Evolutionary conservation across 2,329 filamentous ascomycete genomes (phyloP), one percentile per base, ranked within the genome.

Genomic region (Xylariaceae sp.): DNA sequence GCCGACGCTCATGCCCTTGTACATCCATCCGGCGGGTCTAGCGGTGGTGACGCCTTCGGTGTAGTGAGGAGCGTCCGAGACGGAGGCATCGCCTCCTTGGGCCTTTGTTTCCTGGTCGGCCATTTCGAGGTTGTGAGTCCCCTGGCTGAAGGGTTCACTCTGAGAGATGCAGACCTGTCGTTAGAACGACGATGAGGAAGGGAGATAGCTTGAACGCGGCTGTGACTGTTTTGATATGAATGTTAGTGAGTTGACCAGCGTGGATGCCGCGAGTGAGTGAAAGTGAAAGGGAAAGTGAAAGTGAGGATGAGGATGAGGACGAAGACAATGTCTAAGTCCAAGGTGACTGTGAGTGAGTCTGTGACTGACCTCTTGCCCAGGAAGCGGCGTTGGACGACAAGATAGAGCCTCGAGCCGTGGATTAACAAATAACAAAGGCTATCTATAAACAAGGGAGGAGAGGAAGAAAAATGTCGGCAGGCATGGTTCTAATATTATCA

Each of bases 11-110:
- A 84, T 69, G 53, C 79, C 77, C 69, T 82, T 85, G 79, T 92
- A 90, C 75, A 85, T 87, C 88, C 88, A 90, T 63, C 82, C 81
- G 2, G 65, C 48, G 1, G 82, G 81, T 35, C 77, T 79, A 39
- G 60, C 53, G 34, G 58, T 51, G 48, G 65, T 65, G 53, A 57
- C 55, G 45, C 62, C 59, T 45, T 67, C 56, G 45, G 52, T 58
- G 60, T 68, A 60, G 59, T 68, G 57, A 60, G 45, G 11, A 17
- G 57, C 52, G 11, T 61, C 56, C 18, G 62, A 58, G 10, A 61
- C 45, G 42, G 60, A 59, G 49, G 64, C 42, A 23, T 9, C 9
- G 15, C 15, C 23, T 13, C 47, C 13, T 52, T 50, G 53, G 44
- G 53, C 15, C 49, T 58, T 51, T 1, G 49, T 17, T 39, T 64